Evolutionary conservation across 2,329 filamentous ascomycete genomes (phyloP), one percentile per base, ranked within the genome.

Genomic region (Aureobasidium sp.): DNA sequence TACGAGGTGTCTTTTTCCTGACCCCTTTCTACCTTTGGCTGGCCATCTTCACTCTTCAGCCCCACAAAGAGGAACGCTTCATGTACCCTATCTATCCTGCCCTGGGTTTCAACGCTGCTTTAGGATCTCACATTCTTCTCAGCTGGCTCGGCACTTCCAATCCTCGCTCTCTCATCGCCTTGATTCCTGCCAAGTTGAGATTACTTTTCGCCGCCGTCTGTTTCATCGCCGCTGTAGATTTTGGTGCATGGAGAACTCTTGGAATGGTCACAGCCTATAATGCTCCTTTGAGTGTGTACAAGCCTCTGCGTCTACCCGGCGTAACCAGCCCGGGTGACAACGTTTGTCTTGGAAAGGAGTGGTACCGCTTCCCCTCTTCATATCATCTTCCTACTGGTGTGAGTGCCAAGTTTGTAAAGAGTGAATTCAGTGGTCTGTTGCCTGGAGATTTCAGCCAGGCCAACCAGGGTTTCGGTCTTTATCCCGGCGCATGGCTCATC

Each of bases 71-170:
- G 68, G 93, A 98, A 70, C 79, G 93, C 6, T 98, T 98, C 74
- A 97, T 98, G 90, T 98, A 95, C 64, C 93, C 93, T 0, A 87
- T 83, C 2, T 98, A 98, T 63, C 93, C 93, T 1, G 89, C 91
- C 58, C 76, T 98, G 32, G 86, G 87, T 0, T 76, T 98, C 30
- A 96, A 95, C 63, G 90, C 90, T 2, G 87, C 91, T 7, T 79
- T 96, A 50, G 80, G 88, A 3, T 73, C 94, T 30, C 90, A 97
- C 67, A 85, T 94, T 55, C 64, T 94, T 1, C 76, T 97, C 14
- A 77, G 83, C 11, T 84, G 85, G 32, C 71, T 95, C 42, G 89
- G 90, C 16, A 84, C 82, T 19, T 78, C 79, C 1, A 78, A 88
- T 56, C 81, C 85, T 0, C 81, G 78, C 60, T 79, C 80, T 0